Percentiles rank a stretch among this genome's conserved stretches.
These are phyloP conservation scores for Plectosphaerella sp. DNA, from an alignment of 2,329 filamentous ascomycete species.

Conservation along the genomic window DNA sequence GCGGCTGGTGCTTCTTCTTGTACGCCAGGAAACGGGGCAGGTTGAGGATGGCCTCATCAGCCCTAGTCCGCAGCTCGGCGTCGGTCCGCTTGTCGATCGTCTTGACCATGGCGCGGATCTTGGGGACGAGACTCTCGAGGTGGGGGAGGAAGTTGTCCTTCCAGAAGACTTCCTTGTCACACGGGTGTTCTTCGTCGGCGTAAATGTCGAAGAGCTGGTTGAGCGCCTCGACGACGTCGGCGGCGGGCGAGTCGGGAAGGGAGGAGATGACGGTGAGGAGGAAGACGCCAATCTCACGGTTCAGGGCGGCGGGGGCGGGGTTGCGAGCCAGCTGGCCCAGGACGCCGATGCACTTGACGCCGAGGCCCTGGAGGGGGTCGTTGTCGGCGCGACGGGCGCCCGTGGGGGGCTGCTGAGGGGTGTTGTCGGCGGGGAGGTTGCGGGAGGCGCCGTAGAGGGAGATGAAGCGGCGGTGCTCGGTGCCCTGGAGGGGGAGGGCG, in stretches of 20 bases:
- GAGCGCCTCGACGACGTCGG: constrained; percentile 58
- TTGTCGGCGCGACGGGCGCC: constrained; percentile 16
- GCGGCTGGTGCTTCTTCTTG: constrained; percentile 53
- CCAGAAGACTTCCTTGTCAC: constrained; percentile 62
- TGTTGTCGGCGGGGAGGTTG: constrained; percentile 17
- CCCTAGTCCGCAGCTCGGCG: constrained; percentile 51
- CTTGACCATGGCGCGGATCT: constrained; percentile 53
- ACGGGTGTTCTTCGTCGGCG: constrained; percentile 52
- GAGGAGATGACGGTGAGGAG: constrained; percentile 50
- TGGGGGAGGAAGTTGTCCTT: constrained; percentile 54
- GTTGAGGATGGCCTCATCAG: constrained; percentile 59
- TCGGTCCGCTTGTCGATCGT: constrained; percentile 55
- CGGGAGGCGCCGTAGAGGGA: constrained; percentile 59
- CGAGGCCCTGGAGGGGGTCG: constrained; percentile 58
- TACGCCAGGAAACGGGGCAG: constrained; percentile 59
- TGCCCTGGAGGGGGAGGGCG: constrained; percentile 39
- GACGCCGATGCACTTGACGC: constrained; percentile 64
- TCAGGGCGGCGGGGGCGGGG: constrained; percentile 47
- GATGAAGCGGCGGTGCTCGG: constrained; percentile 61
- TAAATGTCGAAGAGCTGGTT: constrained; percentile 67
- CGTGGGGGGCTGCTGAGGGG: constrained; percentile 2
- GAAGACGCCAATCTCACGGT: constrained; percentile 61
- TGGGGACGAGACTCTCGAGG: constrained; percentile 49
- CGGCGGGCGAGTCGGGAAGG: constrained; percentile 47
- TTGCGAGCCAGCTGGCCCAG: constrained; percentile 58